Evolutionary conservation across 805 yeast species (phyloP).

Genomic region (Dipodascus geniculatus): DNA sequence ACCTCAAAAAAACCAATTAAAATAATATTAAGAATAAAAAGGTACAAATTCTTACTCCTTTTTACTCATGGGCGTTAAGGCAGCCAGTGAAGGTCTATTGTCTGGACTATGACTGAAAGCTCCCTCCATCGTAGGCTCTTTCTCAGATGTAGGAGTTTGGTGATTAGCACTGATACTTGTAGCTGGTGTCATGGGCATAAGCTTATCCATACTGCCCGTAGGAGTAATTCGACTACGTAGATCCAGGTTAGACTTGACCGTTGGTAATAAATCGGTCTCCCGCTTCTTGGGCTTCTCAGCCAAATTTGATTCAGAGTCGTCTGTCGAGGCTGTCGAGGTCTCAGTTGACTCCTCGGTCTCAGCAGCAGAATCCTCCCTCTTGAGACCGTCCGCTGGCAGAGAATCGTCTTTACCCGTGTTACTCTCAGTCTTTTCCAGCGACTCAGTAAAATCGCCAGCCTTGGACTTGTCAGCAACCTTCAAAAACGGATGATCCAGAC

Average conservation of each 20-base stretch:
- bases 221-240: conserved; percentile 10
- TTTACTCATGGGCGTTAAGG: not conserved
- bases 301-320: not conserved
- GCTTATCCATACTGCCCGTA: conserved; percentile 4
- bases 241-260: conserved; percentile 17
- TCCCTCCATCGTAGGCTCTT: conserved; percentile 25
- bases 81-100: conserved; percentile 5
- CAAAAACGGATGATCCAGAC: conserved; percentile 36
- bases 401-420: not conserved
- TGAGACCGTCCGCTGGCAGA: not conserved
- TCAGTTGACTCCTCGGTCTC: not conserved
- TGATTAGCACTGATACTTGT: not conserved
- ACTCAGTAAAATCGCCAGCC: not conserved
- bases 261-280: conserved; percentile 25
- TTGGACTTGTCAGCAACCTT: not conserved
- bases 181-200: conserved; percentile 1
- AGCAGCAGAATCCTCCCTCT: not conserved
- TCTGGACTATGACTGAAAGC: conserved; percentile 23
- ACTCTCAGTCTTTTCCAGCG: not conserved
- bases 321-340: not conserved
- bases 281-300: not conserved
- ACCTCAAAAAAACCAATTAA: no score
- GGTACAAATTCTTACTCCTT: not conserved
- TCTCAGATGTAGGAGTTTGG: conserved; percentile 1
- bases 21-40: no score